Evolutionary conservation across 2,329 filamentous ascomycete genomes (phyloP), one percentile per base, ranked within the genome.

Genomic region (Fusarium marasasianum): DNA sequence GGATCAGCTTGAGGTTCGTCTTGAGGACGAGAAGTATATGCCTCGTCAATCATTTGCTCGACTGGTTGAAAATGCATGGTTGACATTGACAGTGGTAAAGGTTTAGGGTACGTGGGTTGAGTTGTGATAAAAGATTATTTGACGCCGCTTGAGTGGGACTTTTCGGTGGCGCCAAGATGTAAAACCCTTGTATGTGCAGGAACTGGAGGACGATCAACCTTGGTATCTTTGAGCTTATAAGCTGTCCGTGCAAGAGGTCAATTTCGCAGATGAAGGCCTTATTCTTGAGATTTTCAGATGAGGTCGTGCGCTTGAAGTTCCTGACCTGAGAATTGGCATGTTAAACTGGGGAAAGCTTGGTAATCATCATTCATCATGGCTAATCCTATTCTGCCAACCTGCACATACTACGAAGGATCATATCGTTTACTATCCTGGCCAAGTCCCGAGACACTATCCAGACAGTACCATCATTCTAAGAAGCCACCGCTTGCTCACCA

Each of bases 31-130:
- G 73, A 51, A 24, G 77, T 64, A 62, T 80, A 77, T 44, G 70
- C 73, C 37, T 81, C 79, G 29, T 81, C 78, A 29, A 66, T 72
- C 51, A 76, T 74, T 57, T 71, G 72, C 41, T 80, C 81, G 51
- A 80, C 72, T 26, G 81, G 78, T 66, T 80, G 81, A 38, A 81
- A 81, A 71, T 82, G 81, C 81, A 83, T 83, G 31, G 24, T 64
- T 50, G 31, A 33, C 37, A 58, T 63, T 48, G 37, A 50, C n/a
- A 53, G 31, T 63, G n/a, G 40, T 61, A 24, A 56, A 47, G 37
- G 55, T 66, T 72, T 63, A 63, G 67, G 69, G 68, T 68, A 51
- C 26, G 31, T 56, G 48, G 45, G 44, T 53, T 69, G 35, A 53
- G 38, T 14, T 29, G 11, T 24, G 22, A 31, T 55, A 24, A 44